phyloP scores from a whole-genome alignment of 345 rosid genomes.

The Citrus maxima region DNA sequence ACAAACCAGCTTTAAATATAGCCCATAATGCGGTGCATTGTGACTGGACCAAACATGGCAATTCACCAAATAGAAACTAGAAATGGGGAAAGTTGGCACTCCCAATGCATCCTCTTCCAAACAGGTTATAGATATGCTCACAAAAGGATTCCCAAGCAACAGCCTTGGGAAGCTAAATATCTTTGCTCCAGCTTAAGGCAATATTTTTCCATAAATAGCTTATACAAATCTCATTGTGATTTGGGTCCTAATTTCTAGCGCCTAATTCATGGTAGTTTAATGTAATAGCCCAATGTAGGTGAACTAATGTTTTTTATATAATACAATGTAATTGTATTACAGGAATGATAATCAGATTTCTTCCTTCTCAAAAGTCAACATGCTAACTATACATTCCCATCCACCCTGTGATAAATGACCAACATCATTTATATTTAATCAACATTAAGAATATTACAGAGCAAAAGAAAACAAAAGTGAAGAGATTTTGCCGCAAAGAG shows the following conservation, averaged over 20 bases:
- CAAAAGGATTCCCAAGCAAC: neutral
- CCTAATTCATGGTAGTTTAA: neutral
- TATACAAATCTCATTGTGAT: neutral
- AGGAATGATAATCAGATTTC: neutral
- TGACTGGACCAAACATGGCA: neutral
- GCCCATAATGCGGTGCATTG: neutral
- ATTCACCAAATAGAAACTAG: neutral
- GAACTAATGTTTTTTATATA: neutral
- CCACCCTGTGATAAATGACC: neutral
- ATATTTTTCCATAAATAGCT: neutral
- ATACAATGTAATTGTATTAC: neutral
- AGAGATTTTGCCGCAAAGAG: neutral
- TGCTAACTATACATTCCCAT: neutral
- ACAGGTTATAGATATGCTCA: neutral
- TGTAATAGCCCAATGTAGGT: neutral
- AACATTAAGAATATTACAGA: neutral
- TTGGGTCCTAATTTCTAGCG: neutral
- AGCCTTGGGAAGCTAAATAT: neutral
- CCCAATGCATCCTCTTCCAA: neutral
- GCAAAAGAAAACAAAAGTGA: neutral
- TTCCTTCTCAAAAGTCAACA: neutral
- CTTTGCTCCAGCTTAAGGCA: neutral
- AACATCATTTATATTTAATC: neutral
- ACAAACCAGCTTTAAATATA: neutral
- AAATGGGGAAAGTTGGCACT: neutral